These are phyloP conservation scores for Pseudogymnoascus sp. DNA, from an alignment of 2,329 filamentous ascomycete species.

Conservation along the genomic window DNA sequence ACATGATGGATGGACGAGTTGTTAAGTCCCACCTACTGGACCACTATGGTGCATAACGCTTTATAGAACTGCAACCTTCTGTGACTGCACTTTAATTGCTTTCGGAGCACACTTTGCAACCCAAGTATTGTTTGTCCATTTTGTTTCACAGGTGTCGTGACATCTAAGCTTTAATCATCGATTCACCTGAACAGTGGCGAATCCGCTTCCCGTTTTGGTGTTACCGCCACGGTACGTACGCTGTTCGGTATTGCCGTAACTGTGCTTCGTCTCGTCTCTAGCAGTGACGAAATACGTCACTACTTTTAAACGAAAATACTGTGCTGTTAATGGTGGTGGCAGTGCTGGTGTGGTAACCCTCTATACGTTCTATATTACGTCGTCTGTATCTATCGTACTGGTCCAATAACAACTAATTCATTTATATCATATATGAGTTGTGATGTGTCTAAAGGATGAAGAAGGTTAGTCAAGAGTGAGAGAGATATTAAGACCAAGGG, in stretches of 20 bases:
- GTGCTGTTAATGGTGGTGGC: background rate
- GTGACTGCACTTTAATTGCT: background rate
- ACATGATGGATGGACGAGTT: background rate
- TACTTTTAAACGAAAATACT: background rate
- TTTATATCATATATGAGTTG: no score
- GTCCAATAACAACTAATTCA: no score
- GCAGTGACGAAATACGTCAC: background rate
- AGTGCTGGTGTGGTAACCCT: no score
- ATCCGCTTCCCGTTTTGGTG: background rate
- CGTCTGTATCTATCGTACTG: no score
- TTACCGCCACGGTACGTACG: background rate
- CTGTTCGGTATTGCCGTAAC: background rate
- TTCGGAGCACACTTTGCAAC: background rate
- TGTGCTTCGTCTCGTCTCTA: background rate
- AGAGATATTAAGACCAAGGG: no score
- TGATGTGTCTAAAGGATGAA: no score
- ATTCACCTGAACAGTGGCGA: background rate
- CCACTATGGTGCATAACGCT: background rate
- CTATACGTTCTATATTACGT: no score
- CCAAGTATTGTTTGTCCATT: background rate
- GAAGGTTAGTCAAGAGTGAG: no score
- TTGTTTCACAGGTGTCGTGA: background rate
- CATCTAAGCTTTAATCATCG: no score
- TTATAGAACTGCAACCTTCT: background rate
- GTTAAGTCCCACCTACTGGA: no score